These are phyloP conservation scores for Tetramitus jugosus DNA, from an alignment of 208 protist genomes.

Conservation along the genomic window DNA sequence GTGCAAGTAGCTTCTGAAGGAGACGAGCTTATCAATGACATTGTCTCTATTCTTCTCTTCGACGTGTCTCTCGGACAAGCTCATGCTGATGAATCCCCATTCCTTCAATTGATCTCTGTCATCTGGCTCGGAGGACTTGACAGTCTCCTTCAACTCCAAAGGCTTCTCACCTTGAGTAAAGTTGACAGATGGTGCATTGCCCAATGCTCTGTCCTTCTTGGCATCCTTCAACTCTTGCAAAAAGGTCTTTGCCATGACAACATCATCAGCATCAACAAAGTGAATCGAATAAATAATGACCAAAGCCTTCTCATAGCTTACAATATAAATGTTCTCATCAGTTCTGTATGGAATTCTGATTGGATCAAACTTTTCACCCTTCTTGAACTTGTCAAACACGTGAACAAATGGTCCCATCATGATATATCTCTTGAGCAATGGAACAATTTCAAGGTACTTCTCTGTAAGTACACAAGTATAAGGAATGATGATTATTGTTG, in stretches of 20 bases:
- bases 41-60: not conserved
- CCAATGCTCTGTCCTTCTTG: not conserved
- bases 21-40: not conserved
- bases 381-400: not conserved
- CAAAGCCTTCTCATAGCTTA: not conserved
- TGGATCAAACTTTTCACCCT: not conserved
- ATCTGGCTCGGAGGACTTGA: not conserved
- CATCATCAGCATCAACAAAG: conserved; percentile 24
- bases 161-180: not conserved
- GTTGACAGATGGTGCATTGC: conserved; percentile 4
- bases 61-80: not conserved
- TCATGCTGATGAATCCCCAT: conserved; percentile 3
- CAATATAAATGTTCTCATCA: conserved; percentile 23
- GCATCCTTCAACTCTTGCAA: conserved; percentile 27
- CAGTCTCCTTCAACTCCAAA: not conserved
- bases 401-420: not conserved
- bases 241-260: conserved; percentile 7
- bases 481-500: too few relatives aligned
- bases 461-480: too few relatives aligned
- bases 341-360: conserved; percentile 17
- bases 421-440: too few relatives aligned
- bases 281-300: not conserved
- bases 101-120: not conserved
- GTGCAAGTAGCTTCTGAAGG: conserved; percentile 31
- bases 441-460: too few relatives aligned